Evolutionary conservation across 2,329 filamentous ascomycete species (phyloP).

Genomic region (Fonsecaea pedrosoi): DNA sequence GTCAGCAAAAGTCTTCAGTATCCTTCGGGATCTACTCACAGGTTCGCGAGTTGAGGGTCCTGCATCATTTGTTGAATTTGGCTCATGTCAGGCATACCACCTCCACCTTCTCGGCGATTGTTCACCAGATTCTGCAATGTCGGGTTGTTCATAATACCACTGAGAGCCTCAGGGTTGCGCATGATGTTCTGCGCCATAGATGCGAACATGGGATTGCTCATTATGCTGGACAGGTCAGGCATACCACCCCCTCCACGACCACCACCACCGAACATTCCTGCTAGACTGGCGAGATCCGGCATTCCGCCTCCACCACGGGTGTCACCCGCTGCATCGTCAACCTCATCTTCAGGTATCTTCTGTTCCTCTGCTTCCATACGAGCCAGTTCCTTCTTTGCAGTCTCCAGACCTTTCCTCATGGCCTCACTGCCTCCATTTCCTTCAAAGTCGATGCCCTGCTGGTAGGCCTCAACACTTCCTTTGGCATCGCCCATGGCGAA

Average conservation of each 20-base stretch:
- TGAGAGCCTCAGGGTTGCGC: slow-evolving; percentile 93
- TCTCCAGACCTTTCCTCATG: slow-evolving; percentile 97
- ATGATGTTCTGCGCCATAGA: slow-evolving; percentile 97
- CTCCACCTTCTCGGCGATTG: slow-evolving; percentile 56
- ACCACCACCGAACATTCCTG: slow-evolving; percentile 71
- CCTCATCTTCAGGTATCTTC: slow-evolving; percentile 57
- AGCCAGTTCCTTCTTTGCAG: slow-evolving; percentile 83
- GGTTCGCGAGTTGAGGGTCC: slow-evolving; percentile 88
- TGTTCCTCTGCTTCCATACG: slow-evolving; percentile 70
- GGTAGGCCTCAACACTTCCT: slow-evolving; percentile 93
- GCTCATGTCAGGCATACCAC: slow-evolving; percentile 84
- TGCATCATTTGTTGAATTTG: slow-evolving; percentile 74
- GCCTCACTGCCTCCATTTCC: slow-evolving; percentile 93
- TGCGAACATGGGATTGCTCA: slow-evolving; percentile 98
- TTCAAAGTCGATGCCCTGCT: slow-evolving; percentile 90
- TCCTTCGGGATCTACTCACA: slow-evolving; percentile 67
- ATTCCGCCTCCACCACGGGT: slow-evolving; percentile 62
- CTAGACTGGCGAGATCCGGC: slow-evolving; percentile 74
- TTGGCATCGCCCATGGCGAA: slow-evolving; percentile 91
- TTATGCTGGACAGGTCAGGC: slow-evolving; percentile 84
- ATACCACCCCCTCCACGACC: slow-evolving; percentile 73
- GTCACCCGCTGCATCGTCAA: slow-evolving; percentile 58
- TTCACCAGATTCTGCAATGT: slow-evolving; percentile 44
- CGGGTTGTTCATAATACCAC: slow-evolving; percentile 93
- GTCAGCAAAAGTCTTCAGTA: slow-evolving; percentile 5